phyloP scores from a whole-genome alignment of 768 basidiomycete species.

The Boletus sp. region DNA sequence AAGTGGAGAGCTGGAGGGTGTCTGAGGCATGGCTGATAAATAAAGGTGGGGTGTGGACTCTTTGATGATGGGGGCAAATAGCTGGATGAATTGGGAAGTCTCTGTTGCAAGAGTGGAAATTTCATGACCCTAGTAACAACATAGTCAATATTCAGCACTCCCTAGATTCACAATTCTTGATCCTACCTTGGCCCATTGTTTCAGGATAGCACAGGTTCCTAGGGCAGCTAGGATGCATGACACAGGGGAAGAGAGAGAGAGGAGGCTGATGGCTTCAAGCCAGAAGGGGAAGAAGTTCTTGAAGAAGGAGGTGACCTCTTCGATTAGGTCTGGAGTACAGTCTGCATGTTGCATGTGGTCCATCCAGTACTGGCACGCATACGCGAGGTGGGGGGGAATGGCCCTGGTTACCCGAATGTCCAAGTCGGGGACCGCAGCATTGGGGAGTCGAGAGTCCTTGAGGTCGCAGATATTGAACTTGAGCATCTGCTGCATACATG shows the following conservation, averaged over 20 bases:
- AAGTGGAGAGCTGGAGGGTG: conserved; percentile 28
- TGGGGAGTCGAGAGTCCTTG: conserved; percentile 33
- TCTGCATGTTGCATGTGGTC: conserved; percentile 23
- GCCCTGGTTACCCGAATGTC: conserved; percentile 11
- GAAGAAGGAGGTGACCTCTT: conserved; percentile 20
- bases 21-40: conserved; percentile 38
- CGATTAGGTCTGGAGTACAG: conserved; percentile 14
- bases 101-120: conserved; percentile 23
- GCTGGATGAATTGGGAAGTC: conserved; percentile 28
- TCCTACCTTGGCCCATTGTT: conserved; percentile 20
- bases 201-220: conserved; percentile 5
- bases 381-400: conserved; percentile 34
- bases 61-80: conserved; percentile 30
- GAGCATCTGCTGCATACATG: conserved; percentile 32
- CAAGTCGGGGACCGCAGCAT: conserved; percentile 26
- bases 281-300: conserved; percentile 34
- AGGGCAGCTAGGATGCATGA: conserved; percentile 9
- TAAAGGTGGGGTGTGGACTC: conserved; percentile 39
- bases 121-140: conserved; percentile 9
- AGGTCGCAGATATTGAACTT: conserved; percentile 41
- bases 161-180: neutral
- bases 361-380: conserved; percentile 39
- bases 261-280: conserved; percentile 37
- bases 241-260: conserved; percentile 4
- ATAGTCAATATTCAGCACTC: neutral